These are phyloP conservation scores for Paramecium biaurelia DNA, from an alignment of 73 alveolate species.

Conservation along the genomic window DNA sequence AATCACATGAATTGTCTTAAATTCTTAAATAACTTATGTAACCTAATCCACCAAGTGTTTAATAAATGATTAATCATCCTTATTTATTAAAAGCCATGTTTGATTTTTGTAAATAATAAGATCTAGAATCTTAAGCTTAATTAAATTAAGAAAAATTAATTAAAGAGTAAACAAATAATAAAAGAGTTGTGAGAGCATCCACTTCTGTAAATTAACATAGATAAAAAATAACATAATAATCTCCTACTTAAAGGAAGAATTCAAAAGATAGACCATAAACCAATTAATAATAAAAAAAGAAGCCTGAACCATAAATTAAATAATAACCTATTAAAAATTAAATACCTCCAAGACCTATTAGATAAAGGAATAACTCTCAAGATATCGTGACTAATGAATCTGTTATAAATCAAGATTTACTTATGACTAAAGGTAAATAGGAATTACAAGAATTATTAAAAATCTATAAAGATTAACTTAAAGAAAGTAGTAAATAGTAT, in stretches of 20 bases:
- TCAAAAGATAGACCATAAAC: neutral
- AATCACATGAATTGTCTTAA: neutral
- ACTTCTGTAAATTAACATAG: neutral
- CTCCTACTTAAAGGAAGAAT: neutral
- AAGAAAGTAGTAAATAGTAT: neutral
- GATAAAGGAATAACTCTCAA: neutral
- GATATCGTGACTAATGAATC: neutral
- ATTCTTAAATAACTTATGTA: neutral
- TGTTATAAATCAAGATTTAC: neutral
- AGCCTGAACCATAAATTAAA: neutral
- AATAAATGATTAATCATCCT: conserved; percentile 47
- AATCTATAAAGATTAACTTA: neutral
- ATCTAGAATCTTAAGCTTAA: neutral
- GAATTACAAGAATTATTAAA: neutral
- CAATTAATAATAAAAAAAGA: neutral
- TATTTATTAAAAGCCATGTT: conserved; percentile 41
- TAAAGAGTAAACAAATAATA: neutral
- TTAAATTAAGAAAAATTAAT: neutral
- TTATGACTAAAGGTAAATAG: neutral
- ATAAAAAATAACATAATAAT: neutral
- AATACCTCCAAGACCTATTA: neutral
- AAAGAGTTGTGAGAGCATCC: neutral
- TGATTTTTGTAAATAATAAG: conserved; percentile 48
- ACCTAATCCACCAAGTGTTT: conserved; percentile 40
- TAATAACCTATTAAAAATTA: neutral